phyloP scores from a whole-genome alignment of 2,329 filamentous ascomycete species.

The Fusarium agapanthi region DNA sequence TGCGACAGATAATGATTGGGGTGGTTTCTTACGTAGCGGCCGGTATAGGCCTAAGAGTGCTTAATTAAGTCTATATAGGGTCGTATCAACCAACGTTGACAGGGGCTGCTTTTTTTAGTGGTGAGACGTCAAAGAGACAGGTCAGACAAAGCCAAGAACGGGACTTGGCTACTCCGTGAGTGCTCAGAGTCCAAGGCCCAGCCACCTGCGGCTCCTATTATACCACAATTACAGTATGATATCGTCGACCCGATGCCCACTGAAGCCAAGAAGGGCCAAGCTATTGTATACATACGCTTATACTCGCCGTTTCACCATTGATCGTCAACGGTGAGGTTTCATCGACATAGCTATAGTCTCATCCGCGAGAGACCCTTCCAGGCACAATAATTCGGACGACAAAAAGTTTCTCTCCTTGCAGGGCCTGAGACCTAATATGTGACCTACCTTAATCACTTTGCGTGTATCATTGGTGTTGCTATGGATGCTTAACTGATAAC shows the following conservation, averaged over 20 bases:
- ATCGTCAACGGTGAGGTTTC: slow-evolving; percentile 20
- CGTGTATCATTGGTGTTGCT: neutral
- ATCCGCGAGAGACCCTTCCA: neutral
- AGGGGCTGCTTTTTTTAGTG: slow-evolving; percentile 4
- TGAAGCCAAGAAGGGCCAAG: slow-evolving; percentile 23
- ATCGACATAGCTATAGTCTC: neutral
- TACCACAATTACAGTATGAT: neutral
- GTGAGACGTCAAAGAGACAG: slow-evolving; percentile 29
- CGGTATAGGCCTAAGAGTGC: slow-evolving; percentile 19
- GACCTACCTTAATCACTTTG: neutral
- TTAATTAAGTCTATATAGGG: slow-evolving; percentile 17
- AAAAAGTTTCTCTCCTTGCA: neutral
- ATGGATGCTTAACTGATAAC: neutral
- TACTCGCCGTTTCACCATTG: slow-evolving; percentile 26
- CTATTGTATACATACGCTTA: neutral
- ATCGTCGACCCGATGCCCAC: neutral
- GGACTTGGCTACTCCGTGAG: slow-evolving; percentile 21
- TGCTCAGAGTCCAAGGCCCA: neutral
- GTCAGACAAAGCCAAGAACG: slow-evolving; percentile 32
- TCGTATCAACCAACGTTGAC: slow-evolving; percentile 2
- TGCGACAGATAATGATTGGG: slow-evolving; percentile 7
- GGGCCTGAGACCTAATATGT: neutral
- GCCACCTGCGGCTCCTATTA: neutral
- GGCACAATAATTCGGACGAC: neutral
- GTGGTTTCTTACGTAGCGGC: slow-evolving; percentile 6